Base-by-base conservation (phyloP, 2,329 filamentous ascomycete genomes). In the Claviceps lovelessii region DNA sequence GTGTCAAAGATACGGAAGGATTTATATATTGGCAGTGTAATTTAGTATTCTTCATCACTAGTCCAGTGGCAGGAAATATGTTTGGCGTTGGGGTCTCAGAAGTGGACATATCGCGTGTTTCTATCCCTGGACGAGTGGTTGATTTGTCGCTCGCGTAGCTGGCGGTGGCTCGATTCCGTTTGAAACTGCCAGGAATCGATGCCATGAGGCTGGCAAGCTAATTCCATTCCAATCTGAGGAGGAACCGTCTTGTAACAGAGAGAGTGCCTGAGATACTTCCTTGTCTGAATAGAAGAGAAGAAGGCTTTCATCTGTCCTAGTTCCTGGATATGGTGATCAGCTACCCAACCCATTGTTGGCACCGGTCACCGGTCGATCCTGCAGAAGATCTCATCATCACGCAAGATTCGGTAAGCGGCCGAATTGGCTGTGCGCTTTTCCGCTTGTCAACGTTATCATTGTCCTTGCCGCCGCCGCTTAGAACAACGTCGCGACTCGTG, bases 1-100 rank as follows among this genome's bases (percentile, higher is more conserved):
- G 41, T 48, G 45, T 41, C 48, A 49, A 28, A 55, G 51, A 54
- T 42, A 58, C 29, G 45, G 7, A 17, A 3, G 19, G 23, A n/a
- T 54, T 56, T 54, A 23, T 56, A 58, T 58, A 58, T 50, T 50
- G 54, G 29, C 35, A 49, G 17, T 41, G 7, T 23, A 23, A 37
- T 52, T 23, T 23, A 2, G 17, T 33, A 46, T 42, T 35, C 31
- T 33, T 37, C 49, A 45, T 47, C 35, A 39, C 39, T 49, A 53
- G 28, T 29, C 45, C 47, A 46, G 54, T 53, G 54, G 56, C 54
- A 23, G 56, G 56, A 49, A 29, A 45, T 1, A 52, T 4, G 37
- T 15, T 39, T 41, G 37, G 15, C 17, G 31, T 19, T 13, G 15
- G 35, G 35, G 52, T 50, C 46, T 49, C 46, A 45, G 19, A 28